phyloP scores from a whole-genome alignment of 1,139 yeast genomes.

The Yamadazyma triangularis region DNA sequence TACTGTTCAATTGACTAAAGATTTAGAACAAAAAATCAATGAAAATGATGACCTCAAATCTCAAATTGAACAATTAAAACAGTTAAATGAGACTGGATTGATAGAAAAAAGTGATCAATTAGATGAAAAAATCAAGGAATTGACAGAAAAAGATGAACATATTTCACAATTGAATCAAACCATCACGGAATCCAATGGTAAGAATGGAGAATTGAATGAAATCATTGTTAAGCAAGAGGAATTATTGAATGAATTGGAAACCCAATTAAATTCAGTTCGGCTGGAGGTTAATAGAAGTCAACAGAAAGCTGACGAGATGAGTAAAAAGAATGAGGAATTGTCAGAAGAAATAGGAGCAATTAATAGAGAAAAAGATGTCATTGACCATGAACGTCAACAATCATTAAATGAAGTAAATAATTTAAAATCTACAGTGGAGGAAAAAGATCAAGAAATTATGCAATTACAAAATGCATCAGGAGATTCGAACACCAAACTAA shows the following conservation, averaged over 20 bases:
- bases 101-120: conserved; percentile 9
- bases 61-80: background rate
- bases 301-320: background rate
- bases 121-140: conserved; percentile 5
- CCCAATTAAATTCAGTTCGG: background rate
- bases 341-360: background rate
- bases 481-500: background rate
- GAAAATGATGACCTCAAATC: background rate
- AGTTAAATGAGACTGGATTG: conserved; percentile 3
- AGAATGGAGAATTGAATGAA: conserved; percentile 1
- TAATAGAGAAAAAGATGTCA: too few species aligned
- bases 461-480: background rate
- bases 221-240: background rate
- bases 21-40: background rate
- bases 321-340: background rate
- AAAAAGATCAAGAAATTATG: background rate
- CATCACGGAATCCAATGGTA: background rate
- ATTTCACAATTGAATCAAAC: conserved; percentile 1
- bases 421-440: background rate
- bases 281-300: background rate
- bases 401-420: background rate
- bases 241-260: background rate
- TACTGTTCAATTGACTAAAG: too few species aligned
- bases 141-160: conserved; percentile 1
- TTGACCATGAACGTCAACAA: background rate